phyloP scores from a whole-genome alignment of 108 stramenopile species.

The Pseudonitzschia multistriata region DNA sequence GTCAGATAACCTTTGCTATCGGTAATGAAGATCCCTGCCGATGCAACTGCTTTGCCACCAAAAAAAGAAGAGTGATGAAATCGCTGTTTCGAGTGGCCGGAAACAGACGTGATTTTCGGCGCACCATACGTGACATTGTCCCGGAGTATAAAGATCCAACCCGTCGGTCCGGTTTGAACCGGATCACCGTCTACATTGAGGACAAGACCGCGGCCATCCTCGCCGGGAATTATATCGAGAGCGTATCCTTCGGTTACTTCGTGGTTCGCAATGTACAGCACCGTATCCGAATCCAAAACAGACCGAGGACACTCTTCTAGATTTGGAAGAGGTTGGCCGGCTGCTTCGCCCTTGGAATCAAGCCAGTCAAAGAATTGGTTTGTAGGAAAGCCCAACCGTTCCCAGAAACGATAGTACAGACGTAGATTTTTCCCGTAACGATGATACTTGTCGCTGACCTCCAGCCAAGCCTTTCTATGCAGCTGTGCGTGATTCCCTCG shows the following conservation, averaged over 20 bases:
- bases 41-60: conserved; percentile 82
- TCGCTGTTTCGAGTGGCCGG: conserved; percentile 62
- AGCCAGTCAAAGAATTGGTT: conserved; percentile 90
- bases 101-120: conserved; percentile 74
- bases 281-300: conserved; percentile 78
- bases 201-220: conserved; percentile 50
- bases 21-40: conserved; percentile 90
- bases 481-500: conserved; percentile 77
- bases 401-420: conserved; percentile 87
- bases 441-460: conserved; percentile 89
- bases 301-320: conserved; percentile 70
- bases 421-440: conserved; percentile 91
- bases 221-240: conserved; percentile 50
- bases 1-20: conserved; percentile 74
- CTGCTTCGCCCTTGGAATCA: conserved; percentile 77
- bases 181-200: conserved; percentile 53
- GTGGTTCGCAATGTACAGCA: conserved; percentile 72
- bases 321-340: conserved; percentile 61
- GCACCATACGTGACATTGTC: conserved; percentile 83
- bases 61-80: conserved; percentile 95
- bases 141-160: conserved; percentile 91
- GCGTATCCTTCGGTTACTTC: conserved; percentile 57
- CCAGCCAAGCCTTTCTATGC: conserved; percentile 86
- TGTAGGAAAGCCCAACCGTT: conserved; percentile 64
- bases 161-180: conserved; percentile 74